These are phyloP conservation scores for Piromyces sp. DNA, from an alignment of 192 early-diverging fungal species.

Conservation along the genomic window DNA sequence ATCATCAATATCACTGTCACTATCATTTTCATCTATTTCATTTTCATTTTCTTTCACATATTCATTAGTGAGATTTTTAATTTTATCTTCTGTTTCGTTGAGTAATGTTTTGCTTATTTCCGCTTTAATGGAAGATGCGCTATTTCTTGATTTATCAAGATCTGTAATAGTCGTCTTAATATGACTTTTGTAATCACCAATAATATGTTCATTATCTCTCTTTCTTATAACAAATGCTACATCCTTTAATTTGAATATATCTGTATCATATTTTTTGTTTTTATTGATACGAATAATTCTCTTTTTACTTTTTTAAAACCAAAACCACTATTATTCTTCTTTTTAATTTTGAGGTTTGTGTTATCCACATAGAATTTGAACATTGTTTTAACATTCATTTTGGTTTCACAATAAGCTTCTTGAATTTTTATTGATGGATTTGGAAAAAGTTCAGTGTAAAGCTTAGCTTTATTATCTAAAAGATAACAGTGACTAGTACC, in stretches of 20 bases:
- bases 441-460: not conserved
- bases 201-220: not conserved
- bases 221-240: not conserved
- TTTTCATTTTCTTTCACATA: not conserved
- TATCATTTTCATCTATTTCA: not conserved
- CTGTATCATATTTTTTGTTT: not conserved
- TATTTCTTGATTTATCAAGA: not conserved
- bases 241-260: not conserved
- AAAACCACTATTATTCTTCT: not conserved
- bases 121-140: not conserved
- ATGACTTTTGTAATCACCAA: not conserved
- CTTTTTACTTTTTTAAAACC: not conserved
- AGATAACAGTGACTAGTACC: not conserved
- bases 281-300: not conserved
- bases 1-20: not conserved
- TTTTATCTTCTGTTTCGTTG: too few relatives aligned
- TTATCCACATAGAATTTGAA: not conserved
- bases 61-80: too few relatives aligned
- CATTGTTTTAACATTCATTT: not conserved
- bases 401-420: not conserved
- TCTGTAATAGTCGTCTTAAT: not conserved
- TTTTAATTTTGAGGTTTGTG: not conserved
- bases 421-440: not conserved
- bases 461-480: not conserved
- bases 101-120: not conserved